A percentile compares a stretch with the other conserved stretches of the same genome.
Evolutionary conservation across 192 early-diverging fungal species (phyloP).

Genomic region (Umbelopsis vinacea): DNA sequence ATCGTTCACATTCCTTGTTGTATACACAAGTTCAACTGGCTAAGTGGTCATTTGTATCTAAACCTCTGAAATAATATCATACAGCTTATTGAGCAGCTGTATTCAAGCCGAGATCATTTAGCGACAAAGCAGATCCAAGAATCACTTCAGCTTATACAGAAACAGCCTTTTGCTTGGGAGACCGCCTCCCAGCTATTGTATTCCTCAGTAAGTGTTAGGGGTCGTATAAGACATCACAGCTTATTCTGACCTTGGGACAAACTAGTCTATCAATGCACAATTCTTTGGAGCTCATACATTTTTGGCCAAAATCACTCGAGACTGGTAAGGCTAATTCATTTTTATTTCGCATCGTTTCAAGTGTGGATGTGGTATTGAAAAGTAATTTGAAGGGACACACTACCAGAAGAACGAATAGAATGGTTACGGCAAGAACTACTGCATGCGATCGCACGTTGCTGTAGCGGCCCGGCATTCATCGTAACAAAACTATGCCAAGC

Average conservation of each 20-base stretch:
- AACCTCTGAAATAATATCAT: background rate
- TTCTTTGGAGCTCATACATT: conserved; percentile 66
- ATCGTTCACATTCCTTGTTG: background rate
- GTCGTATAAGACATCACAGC: background rate
- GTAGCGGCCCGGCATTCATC: conserved; percentile 52
- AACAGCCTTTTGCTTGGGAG: conserved; percentile 57
- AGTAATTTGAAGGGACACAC: conserved; percentile 45
- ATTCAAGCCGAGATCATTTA: conserved; percentile 41
- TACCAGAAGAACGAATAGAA: conserved; percentile 54
- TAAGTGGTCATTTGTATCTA: background rate
- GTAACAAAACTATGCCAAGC: conserved; percentile 59
- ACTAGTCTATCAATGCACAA: conserved; percentile 49
- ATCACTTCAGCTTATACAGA: conserved; percentile 56
- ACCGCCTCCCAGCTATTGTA: conserved; percentile 54
- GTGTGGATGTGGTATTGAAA: background rate
- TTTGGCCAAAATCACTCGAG: conserved; percentile 59
- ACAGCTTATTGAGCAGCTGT: conserved; percentile 56
- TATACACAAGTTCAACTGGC: background rate
- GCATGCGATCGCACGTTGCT: conserved; percentile 47
- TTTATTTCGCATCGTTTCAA: background rate
- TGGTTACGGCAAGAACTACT: conserved; percentile 56
- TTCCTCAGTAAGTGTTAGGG: conserved; percentile 41
- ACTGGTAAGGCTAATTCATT: conserved; percentile 49
- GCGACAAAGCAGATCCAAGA: conserved; percentile 53
- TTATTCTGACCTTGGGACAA: background rate